Conservation (phyloP, 805 yeast species). For the Kazachstania kunashirensis region DNA sequence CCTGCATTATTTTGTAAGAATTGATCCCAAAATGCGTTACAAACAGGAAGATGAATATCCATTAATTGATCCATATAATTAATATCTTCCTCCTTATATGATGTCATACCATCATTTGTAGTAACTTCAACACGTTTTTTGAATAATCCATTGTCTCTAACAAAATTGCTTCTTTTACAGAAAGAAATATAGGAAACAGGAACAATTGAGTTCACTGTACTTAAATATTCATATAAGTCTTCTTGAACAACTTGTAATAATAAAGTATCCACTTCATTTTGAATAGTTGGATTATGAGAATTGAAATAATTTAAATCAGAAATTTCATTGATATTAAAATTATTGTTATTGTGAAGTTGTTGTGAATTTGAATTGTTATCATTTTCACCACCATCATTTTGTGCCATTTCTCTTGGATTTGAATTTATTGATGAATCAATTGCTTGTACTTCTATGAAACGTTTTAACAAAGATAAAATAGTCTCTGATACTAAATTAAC, state of each 20-base stretch:
- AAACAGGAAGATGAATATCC: constrained; percentile 16
- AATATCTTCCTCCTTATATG: constrained; percentile 3
- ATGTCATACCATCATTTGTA: neutral
- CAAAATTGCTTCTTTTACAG: constrained; percentile 10
- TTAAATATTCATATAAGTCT: constrained; percentile 13
- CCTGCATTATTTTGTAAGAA: constrained; percentile 11
- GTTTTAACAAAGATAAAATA: constrained; percentile 5
- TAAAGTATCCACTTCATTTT: constrained; percentile 1
- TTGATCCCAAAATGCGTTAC: constrained; percentile 16
- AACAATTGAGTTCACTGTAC: constrained; percentile 12
- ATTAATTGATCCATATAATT: constrained; percentile 11
- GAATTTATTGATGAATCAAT: constrained; percentile 1
- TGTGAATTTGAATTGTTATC: too few relatives aligned
- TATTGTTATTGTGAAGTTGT: too few relatives aligned
- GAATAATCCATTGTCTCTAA: constrained; percentile 2
- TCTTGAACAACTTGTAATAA: constrained; percentile 8
- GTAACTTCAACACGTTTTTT: constrained; percentile 1
- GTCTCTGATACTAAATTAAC: constrained; percentile 10
- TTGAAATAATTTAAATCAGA: too few relatives aligned
- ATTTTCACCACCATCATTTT: constrained; percentile 2
- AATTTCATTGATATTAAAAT: too few relatives aligned
- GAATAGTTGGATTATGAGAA: too few relatives aligned
- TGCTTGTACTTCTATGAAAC: constrained; percentile 7
- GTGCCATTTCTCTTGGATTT: neutral
- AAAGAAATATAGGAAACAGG: constrained; percentile 12